Evolutionary conservation across 1,284 basidiomycete genomes (phyloP).

Genomic region (Apiotrichum veenhuisii): DNA sequence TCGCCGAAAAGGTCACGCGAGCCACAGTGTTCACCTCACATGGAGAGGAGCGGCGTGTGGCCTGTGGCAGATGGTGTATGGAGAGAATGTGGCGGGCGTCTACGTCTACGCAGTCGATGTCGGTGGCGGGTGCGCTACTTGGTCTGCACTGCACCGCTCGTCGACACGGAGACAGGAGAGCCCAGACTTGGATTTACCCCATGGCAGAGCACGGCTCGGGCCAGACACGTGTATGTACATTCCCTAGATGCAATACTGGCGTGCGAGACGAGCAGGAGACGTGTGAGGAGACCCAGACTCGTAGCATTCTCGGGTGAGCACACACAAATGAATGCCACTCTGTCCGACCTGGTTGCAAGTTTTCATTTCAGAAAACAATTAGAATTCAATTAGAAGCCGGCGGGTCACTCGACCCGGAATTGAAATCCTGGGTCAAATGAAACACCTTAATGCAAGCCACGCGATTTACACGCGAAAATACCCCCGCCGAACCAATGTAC

Average conservation of each 20-base stretch:
- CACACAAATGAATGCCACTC: too few species aligned
- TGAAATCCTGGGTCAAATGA: not conserved
- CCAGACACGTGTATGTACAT: constrained; percentile 11
- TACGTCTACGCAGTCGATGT: not conserved
- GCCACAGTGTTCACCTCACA: too few species aligned
- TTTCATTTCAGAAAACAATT: too few species aligned
- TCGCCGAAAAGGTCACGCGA: too few species aligned
- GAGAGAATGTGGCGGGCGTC: too few species aligned
- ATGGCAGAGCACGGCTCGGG: not conserved
- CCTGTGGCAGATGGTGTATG: too few species aligned
- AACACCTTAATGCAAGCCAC: not conserved
- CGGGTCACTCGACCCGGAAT: not conserved
- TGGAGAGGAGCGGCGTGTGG: too few species aligned
- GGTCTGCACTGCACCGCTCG: not conserved
- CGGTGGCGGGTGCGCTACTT: not conserved
- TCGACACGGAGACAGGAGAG: not conserved
- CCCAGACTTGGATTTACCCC: not conserved
- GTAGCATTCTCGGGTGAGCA: too few species aligned
- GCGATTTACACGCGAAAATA: not conserved
- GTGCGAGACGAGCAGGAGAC: not conserved
- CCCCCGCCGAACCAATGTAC: not conserved
- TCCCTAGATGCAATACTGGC: constrained; percentile 7
- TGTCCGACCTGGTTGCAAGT: too few species aligned
- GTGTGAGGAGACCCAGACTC: not conserved
- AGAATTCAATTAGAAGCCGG: too few species aligned